These are phyloP conservation scores for Kwoniella europaea DNA, from an alignment of 768 basidiomycete species.

Conservation along the genomic window DNA sequence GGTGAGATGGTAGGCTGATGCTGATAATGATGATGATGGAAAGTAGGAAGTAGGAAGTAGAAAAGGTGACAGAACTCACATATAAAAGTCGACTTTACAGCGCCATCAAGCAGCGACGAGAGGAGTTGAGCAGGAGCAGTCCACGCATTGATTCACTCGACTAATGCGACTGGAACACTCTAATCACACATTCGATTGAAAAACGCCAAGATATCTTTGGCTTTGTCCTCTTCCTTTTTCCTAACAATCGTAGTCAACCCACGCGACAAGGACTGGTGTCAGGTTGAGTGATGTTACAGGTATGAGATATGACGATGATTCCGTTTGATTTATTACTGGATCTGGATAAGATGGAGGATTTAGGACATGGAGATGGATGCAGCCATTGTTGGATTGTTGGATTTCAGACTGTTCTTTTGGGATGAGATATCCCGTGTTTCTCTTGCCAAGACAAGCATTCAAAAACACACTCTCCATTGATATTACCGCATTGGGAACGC, in stretches of 20 bases:
- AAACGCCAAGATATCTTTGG: constrained; percentile 11
- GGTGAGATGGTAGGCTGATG: neutral
- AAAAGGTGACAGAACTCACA: neutral
- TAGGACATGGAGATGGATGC: no score
- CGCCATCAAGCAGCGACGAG: neutral
- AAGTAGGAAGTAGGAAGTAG: neutral
- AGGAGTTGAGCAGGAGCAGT: neutral
- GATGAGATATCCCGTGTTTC: no score
- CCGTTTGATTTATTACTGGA: no score
- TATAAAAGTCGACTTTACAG: constrained; percentile 1
- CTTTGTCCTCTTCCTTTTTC: constrained; percentile 1
- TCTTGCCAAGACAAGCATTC: neutral
- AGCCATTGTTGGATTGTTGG: no score
- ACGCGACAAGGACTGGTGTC: neutral
- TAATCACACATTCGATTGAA: neutral
- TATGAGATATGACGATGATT: neutral
- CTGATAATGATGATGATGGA: neutral
- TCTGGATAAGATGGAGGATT: no score
- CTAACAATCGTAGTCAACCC: neutral
- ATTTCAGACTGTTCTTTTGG: no score
- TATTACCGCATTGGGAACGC: neutral
- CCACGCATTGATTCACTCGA: neutral
- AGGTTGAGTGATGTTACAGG: neutral
- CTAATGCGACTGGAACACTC: no score
- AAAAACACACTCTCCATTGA: neutral